These are phyloP conservation scores for Diospyros kaki DNA, from an alignment of 148 eudicot genomes.

Conservation along the genomic window DNA sequence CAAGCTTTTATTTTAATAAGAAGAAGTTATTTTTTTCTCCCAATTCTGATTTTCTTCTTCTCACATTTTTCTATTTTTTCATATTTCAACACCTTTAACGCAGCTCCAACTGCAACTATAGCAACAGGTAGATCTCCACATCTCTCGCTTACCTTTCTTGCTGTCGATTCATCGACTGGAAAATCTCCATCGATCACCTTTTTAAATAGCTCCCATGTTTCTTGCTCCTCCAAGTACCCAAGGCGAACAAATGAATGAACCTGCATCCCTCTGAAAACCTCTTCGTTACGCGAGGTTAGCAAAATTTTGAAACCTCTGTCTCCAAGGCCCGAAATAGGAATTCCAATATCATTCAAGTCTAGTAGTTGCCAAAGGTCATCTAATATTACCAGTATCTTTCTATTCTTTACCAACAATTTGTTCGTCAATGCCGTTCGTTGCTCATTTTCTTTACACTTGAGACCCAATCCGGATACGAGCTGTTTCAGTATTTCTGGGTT, in stretches of 20 bases:
- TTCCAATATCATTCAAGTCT: not conserved
- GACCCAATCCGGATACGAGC: not conserved
- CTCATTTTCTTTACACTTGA: too few relatives aligned
- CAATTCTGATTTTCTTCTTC: too few relatives aligned
- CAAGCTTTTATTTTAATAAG: too few relatives aligned
- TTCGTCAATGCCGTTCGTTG: not conserved
- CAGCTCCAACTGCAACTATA: not conserved
- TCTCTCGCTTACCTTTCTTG: not conserved
- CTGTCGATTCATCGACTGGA: not conserved
- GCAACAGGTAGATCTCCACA: not conserved
- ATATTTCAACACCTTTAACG: too few relatives aligned
- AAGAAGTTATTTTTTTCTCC: too few relatives aligned
- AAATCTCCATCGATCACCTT: not conserved
- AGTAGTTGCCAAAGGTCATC: not conserved
- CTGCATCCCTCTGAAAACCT: not conserved
- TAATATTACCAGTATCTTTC: not conserved
- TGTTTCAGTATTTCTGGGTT: not conserved
- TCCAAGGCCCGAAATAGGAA: not conserved
- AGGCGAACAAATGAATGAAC: not conserved
- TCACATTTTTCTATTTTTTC: too few relatives aligned
- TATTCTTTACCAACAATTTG: not conserved
- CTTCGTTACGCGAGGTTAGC: not conserved
- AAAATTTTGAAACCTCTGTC: slow-evolving; percentile 2
- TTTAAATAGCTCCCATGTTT: not conserved
- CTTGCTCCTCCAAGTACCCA: not conserved